These are phyloP conservation scores for Hydnomerulius pinastri DNA, from an alignment of 768 basidiomycete species.

Conservation along the genomic window DNA sequence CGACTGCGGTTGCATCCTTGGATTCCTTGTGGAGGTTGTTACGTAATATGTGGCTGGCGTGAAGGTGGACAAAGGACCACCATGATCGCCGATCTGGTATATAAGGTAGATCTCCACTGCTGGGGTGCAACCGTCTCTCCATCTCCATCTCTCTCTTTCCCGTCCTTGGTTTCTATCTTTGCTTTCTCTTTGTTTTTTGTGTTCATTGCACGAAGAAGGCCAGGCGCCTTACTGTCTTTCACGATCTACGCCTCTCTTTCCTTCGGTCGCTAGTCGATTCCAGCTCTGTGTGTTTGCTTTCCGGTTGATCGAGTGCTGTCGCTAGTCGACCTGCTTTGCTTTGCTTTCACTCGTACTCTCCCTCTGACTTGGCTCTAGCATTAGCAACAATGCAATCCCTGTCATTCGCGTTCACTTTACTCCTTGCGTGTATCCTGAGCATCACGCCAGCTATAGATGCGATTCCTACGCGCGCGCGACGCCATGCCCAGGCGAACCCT, in stretches of 20 bases:
- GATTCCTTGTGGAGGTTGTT: too few relatives aligned
- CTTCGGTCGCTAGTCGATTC: constrained; percentile 20
- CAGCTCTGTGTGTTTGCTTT: not conserved
- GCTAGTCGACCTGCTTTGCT: constrained; percentile 13
- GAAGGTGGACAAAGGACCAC: not conserved
- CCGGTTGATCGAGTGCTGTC: constrained; percentile 1
- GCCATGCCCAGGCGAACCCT: constrained; percentile 11
- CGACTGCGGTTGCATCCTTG: too few relatives aligned
- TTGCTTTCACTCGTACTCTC: not conserved
- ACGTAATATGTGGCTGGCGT: too few relatives aligned
- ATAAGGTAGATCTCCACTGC: too few relatives aligned
- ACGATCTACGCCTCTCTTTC: constrained; percentile 5
- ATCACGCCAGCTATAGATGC: constrained; percentile 37
- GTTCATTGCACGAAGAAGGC: constrained; percentile 7
- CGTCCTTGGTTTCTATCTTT: not conserved
- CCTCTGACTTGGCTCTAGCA: not conserved
- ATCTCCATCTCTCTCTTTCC: not conserved
- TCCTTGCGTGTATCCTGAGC: constrained; percentile 54
- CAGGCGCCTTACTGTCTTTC: constrained; percentile 22
- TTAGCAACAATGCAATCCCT: constrained; percentile 51
- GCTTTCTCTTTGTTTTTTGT: not conserved
- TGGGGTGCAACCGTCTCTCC: not conserved
- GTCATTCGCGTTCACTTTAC: constrained; percentile 47
- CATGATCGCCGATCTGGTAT: not conserved
- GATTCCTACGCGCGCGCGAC: constrained; percentile 19